Base-by-base conservation (phyloP, 106 monocot genomes). In the Phalaenopsis equestris region DNA sequence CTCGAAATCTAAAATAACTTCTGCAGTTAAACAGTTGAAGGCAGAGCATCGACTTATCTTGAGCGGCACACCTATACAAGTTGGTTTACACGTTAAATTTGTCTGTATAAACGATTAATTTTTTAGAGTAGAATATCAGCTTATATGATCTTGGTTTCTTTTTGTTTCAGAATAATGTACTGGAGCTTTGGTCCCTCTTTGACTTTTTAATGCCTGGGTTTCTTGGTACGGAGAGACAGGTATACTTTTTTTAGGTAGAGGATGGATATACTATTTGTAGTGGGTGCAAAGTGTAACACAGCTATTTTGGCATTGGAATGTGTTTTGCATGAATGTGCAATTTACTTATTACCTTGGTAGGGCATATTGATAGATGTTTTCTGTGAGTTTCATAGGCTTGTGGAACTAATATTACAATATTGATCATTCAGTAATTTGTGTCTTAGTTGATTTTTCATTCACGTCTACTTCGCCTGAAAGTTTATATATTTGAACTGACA, bases 151-250 rank as follows among this genome's bases (percentile, higher is more conserved):
- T 12, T 64, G 41, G 52, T 83, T 56, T 76, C 73, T 49, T 42
- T 72, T 77, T 42, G 58, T 81, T 92, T 82, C 90, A 99, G 98
- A 99, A 99, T 85, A 99, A 99, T 84, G 98, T 99, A 9, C 83
- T 99, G 91, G 98, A 99, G 76, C 84, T 99, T 24, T 99, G 98
- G 98, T 99, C 98, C 56, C 94, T 99, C 11, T 94, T 99, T 85
- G 98, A 99, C 80, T 99, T 99, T 80, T 84, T 94, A 80, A 99
- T 99, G 98, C 98, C 98, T 56, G 98, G 98, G 10, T 99, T 94
- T 88, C 90, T 99, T 80, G 98, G 94, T 41, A 94, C 98, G 37
- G 98, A 99, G 83, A 94, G 84, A 86, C 94, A 94, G 92, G 97
- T 98, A 88, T 42, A 24, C 36, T 57, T 76, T 73, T 37, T 75